phyloP scores from a whole-genome alignment of 805 yeast species.

The Priceomyces fermenticarens region DNA sequence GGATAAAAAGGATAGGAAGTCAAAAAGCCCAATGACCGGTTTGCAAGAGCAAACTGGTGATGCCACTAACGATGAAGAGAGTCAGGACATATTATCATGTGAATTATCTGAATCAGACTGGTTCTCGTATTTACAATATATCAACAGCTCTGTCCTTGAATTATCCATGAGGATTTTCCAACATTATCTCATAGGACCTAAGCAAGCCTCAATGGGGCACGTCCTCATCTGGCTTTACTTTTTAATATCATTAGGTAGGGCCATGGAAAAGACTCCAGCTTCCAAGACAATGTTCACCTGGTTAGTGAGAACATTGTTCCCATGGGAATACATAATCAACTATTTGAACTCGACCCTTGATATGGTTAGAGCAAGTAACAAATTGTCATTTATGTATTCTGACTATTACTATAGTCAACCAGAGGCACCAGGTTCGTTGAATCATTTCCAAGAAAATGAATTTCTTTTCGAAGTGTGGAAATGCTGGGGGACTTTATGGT shows the following conservation, averaged over 20 bases:
- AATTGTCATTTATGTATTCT: slow-evolving; percentile 21
- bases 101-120: slow-evolving; percentile 45
- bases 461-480: slow-evolving; percentile 75
- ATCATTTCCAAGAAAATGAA: slow-evolving; percentile 56
- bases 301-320: slow-evolving; percentile 55
- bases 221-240: slow-evolving; percentile 76
- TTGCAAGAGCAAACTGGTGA: slow-evolving; percentile 8
- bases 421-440: slow-evolving; percentile 39
- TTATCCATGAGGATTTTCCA: slow-evolving; percentile 65
- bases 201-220: slow-evolving; percentile 69
- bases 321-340: slow-evolving; percentile 64
- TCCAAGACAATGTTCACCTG: slow-evolving; percentile 47
- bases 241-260: slow-evolving; percentile 59
- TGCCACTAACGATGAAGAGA: slow-evolving; percentile 22
- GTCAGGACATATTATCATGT: slow-evolving; percentile 28
- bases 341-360: slow-evolving; percentile 59
- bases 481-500: slow-evolving; percentile 85
- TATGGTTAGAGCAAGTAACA: slow-evolving; percentile 21
- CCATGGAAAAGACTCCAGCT: slow-evolving; percentile 43
- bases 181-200: slow-evolving; percentile 69
- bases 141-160: slow-evolving; percentile 64
- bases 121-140: slow-evolving; percentile 52
- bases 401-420: slow-evolving; percentile 10
- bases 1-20: slow-evolving; percentile 66
- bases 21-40: slow-evolving; percentile 24